A percentile compares a stretch with the other conserved stretches of the same genome.
phyloP scores from a whole-genome alignment of 2,329 filamentous ascomycete species.

The Phyllosticta citrichinensis region DNA sequence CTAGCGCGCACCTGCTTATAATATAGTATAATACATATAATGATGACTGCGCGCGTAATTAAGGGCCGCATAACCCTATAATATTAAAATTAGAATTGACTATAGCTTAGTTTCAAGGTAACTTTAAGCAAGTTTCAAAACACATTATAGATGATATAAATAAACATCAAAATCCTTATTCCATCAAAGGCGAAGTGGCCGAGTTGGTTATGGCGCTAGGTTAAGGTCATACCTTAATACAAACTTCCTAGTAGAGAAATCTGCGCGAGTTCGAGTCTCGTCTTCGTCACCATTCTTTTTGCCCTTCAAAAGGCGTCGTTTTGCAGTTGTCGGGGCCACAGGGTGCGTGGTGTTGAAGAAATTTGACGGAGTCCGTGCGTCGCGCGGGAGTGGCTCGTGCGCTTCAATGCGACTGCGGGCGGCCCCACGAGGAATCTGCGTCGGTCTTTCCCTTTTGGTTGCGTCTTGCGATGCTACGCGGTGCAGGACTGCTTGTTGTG shows the following conservation, averaged over 20 bases:
- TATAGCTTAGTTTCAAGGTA: too few species aligned
- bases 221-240: constrained; percentile 6
- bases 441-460: neutral
- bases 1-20: too few species aligned
- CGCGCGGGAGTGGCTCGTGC: neutral
- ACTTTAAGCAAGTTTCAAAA: too few species aligned
- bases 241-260: constrained; percentile 5
- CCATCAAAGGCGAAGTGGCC: constrained; percentile 8
- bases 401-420: neutral
- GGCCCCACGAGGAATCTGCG: neutral
- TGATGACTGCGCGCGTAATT: too few species aligned
- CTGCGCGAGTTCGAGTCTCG: constrained; percentile 10
- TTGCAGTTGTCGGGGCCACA: neutral
- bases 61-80: too few species aligned
- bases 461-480: too few species aligned
- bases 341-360: neutral
- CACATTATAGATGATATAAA: too few species aligned
- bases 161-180: too few species aligned
- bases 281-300: constrained; percentile 5
- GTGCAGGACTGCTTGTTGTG: too few species aligned
- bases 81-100: too few species aligned
- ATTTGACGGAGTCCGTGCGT: neutral
- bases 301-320: neutral
- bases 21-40: too few species aligned
- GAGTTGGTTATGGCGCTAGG: constrained; percentile 10